Conservation (phyloP, 2,329 filamentous ascomycete species). For the Beauveria scarabaeidicola region DNA sequence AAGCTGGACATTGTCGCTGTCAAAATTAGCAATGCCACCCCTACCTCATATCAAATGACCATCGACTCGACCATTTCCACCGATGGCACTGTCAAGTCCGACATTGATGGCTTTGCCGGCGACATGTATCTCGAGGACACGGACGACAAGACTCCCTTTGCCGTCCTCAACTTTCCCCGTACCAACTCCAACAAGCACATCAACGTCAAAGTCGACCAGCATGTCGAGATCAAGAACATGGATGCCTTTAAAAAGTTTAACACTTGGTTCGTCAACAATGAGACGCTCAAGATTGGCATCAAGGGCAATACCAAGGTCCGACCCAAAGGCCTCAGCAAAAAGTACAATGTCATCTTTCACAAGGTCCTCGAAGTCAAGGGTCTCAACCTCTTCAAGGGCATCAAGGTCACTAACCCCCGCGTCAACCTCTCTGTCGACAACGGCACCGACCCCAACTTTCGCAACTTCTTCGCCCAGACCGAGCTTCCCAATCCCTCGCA, state of each 20-base stretch:
- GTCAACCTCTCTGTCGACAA: conserved; percentile 32
- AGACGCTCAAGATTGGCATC: conserved; percentile 42
- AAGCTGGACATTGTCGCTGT: conserved; percentile 49
- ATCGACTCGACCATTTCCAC: conserved; percentile 49
- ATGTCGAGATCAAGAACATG: conserved; percentile 36
- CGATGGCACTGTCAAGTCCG: conserved; percentile 43
- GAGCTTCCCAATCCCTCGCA: conserved; percentile 56
- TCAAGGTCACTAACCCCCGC: conserved; percentile 40
- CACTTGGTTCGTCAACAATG: conserved; percentile 41
- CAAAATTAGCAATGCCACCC: conserved; percentile 37
- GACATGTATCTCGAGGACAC: conserved; percentile 47
- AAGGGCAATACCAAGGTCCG: conserved; percentile 43
- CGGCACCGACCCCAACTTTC: conserved; percentile 26
- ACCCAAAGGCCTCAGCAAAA: conserved; percentile 39
- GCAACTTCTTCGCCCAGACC: conserved; percentile 54
- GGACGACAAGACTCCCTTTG: conserved; percentile 39
- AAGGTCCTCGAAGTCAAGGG: conserved; percentile 45
- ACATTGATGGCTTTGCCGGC: conserved; percentile 41
- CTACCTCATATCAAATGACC: conserved; percentile 38
- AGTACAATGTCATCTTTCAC: conserved; percentile 45
- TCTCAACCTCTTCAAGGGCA: conserved; percentile 47
- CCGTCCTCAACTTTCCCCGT: conserved; percentile 41
- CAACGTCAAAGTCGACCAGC: conserved; percentile 43
- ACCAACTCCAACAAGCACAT: conserved; percentile 41
- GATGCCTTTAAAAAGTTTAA: conserved; percentile 47